Conservation (phyloP, 495 filamentous ascomycete genomes). For the Penicillium odoratum region DNA sequence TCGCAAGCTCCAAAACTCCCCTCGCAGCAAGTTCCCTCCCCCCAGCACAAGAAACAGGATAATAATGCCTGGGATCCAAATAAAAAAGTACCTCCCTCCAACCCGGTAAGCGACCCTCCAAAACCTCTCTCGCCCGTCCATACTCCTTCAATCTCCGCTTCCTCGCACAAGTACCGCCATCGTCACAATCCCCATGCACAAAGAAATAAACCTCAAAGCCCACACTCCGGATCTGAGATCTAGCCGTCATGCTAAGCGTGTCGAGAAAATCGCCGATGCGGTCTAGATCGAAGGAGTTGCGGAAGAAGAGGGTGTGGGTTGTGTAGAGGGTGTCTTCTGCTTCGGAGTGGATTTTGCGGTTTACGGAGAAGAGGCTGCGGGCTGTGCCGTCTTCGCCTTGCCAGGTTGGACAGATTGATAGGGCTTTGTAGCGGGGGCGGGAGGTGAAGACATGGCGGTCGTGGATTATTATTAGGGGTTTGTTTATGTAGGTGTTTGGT, state of each 20-base stretch:
- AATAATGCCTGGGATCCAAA: slow-evolving; percentile 42
- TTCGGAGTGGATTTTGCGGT: slow-evolving; percentile 46
- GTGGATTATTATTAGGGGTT: slow-evolving; percentile 36
- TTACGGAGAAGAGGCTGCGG: slow-evolving; percentile 31
- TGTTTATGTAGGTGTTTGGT: slow-evolving; percentile 39
- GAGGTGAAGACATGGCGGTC: slow-evolving; percentile 35
- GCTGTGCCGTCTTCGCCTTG: slow-evolving; percentile 33
- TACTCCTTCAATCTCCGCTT: slow-evolving; percentile 40
- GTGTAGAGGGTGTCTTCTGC: slow-evolving; percentile 43
- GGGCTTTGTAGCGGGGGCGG: slow-evolving; percentile 32
- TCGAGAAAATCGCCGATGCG: slow-evolving; percentile 37
- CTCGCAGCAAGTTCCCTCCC: slow-evolving; percentile 32
- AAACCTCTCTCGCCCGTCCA: slow-evolving; percentile 25
- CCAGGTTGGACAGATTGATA: slow-evolving; percentile 43
- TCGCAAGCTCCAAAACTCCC: slow-evolving; percentile 36
- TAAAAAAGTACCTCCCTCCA: slow-evolving; percentile 35
- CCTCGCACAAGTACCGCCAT: slow-evolving; percentile 24
- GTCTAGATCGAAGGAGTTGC: slow-evolving; percentile 41
- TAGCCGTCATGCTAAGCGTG: slow-evolving; percentile 35
- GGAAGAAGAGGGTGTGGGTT: slow-evolving; percentile 43
- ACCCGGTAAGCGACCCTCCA: slow-evolving; percentile 27
- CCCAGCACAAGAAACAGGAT: slow-evolving; percentile 28
- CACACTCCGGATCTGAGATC: slow-evolving; percentile 37
- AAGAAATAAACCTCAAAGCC: slow-evolving; percentile 47
- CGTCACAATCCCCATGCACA: slow-evolving; percentile 30